Conservation (phyloP, 1,139 yeast genomes). For the Hyphopichia pseudoburtonii region DNA sequence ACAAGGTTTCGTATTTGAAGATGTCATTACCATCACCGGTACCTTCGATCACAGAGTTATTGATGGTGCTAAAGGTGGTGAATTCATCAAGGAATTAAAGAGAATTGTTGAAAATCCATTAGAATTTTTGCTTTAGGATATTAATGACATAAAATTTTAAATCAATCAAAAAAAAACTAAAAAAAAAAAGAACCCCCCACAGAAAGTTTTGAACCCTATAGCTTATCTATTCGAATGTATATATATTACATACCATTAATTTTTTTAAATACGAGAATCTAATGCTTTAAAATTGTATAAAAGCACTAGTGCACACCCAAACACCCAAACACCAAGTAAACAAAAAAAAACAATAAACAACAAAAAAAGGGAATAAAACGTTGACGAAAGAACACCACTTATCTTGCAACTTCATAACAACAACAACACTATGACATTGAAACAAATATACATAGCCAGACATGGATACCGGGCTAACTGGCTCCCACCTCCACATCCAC, state of each 20-base stretch:
- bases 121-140: slow-evolving; percentile 83
- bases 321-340: too few species aligned
- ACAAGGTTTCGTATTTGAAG: slow-evolving; percentile 89
- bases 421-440: slow-evolving; percentile 35
- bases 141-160: too few species aligned
- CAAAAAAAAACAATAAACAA: background rate
- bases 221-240: too few species aligned
- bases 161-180: too few species aligned
- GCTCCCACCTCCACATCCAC: slow-evolving; percentile 75
- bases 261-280: too few species aligned
- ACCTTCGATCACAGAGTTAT: slow-evolving; percentile 97
- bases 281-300: too few species aligned
- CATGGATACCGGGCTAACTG: slow-evolving; percentile 85
- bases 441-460: slow-evolving; percentile 52
- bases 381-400: background rate
- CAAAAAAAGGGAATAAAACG: background rate
- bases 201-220: too few species aligned
- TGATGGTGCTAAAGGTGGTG: slow-evolving; percentile 98
- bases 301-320: too few species aligned
- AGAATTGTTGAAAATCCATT: slow-evolving; percentile 92
- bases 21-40: slow-evolving; percentile 88
- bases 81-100: slow-evolving; percentile 91
- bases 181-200: too few species aligned
- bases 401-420: background rate
- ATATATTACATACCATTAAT: too few species aligned